Conservation (phyloP, 352 stramenopile species). For the Globisporangium megalacanthum region DNA sequence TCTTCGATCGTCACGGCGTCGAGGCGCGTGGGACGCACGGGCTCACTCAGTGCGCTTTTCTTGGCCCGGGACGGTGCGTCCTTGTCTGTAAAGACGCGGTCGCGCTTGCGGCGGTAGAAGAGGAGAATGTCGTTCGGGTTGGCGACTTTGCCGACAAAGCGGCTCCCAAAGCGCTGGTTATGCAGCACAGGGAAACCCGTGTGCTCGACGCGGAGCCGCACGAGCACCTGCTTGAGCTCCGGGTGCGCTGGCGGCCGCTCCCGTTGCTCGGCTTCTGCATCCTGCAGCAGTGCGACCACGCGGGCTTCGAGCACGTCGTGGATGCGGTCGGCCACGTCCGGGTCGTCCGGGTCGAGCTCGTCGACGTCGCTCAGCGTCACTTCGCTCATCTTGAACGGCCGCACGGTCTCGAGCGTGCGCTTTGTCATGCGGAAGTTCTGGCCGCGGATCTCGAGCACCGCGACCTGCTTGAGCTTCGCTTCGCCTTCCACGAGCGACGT, state of each 20-base stretch:
- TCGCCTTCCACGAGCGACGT: slow-evolving; percentile 92
- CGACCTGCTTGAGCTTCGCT: slow-evolving; percentile 80
- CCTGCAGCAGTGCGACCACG: slow-evolving; percentile 61
- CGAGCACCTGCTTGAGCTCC: slow-evolving; percentile 57
- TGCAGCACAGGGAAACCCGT: slow-evolving; percentile 84
- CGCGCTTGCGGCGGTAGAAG: slow-evolving; percentile 71
- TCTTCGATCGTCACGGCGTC: slow-evolving; percentile 75
- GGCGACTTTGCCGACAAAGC: slow-evolving; percentile 81
- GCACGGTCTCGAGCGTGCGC: slow-evolving; percentile 85
- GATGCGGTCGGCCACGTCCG: slow-evolving; percentile 72
- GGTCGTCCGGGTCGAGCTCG: slow-evolving; percentile 89
- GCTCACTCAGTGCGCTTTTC: slow-evolving; percentile 27
- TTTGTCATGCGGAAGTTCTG: slow-evolving; percentile 88
- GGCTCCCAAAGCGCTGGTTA: slow-evolving; percentile 83
- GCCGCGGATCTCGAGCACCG: slow-evolving; percentile 84
- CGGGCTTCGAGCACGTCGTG: slow-evolving; percentile 51
- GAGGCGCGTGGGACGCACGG: slow-evolving; percentile 58
- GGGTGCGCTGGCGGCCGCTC: slow-evolving; percentile 17
- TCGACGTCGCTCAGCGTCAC: slow-evolving; percentile 84
- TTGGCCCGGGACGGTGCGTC: slow-evolving; percentile 15
- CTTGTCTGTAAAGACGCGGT: slow-evolving; percentile 41
- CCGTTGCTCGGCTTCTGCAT: slow-evolving; percentile 44
- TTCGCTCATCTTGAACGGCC: slow-evolving; percentile 92
- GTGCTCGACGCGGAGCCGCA: slow-evolving; percentile 86
- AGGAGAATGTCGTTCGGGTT: slow-evolving; percentile 88